Base-by-base conservation (phyloP, 2,329 filamentous ascomycete species). In the Neodidymelliopsis sp. region DNA sequence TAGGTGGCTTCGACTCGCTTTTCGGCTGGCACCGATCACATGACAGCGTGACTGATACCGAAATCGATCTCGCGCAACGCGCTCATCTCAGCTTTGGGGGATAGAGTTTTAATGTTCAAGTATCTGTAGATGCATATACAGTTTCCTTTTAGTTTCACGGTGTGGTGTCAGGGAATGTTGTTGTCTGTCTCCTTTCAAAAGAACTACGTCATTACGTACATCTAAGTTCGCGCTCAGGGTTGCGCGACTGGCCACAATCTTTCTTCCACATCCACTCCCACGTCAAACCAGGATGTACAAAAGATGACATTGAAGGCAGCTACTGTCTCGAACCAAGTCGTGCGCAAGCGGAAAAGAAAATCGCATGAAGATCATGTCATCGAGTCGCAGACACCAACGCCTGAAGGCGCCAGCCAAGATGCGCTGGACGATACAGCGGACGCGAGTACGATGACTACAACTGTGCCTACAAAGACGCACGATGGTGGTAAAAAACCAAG, bases 401-500 rank as follows among this genome's bases (percentile, higher is more conserved):
- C 35, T 7, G 23, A 48, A 18, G 35, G 11, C 12, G 20, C 12
- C 3, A 25, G 25, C 25, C 10, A 40, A 20, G 58, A 62, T 16
- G 31, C 18, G 8, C 39, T 51, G 25, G 53, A 46, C 20, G 45
- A 48, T 16, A 34, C 41, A 36, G 19, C 48, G 3, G 50, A 49
- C 34, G 45, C 52, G 8, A 44, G 40, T 9, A 59, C 62, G 2
- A 71, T 70, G 4, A 79, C 74, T 3, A 76, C 74, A 1, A 77
- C 70, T 15, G 66, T 84, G 12, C 77, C 80, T 3, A 84, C 82
- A 1, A 85, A 84, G 64, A 79, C 75, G 19, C 74, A 81, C 36
- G 81, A 85, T 75, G 81, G 81, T 31, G 80, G 80, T 19, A 77
- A 79, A 59, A 78, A 82, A 56, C 77, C 79, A 12, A 70, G 74